phyloP scores from a whole-genome alignment of 2,329 filamentous ascomycete genomes.

The Penicillium sumatraense region DNA sequence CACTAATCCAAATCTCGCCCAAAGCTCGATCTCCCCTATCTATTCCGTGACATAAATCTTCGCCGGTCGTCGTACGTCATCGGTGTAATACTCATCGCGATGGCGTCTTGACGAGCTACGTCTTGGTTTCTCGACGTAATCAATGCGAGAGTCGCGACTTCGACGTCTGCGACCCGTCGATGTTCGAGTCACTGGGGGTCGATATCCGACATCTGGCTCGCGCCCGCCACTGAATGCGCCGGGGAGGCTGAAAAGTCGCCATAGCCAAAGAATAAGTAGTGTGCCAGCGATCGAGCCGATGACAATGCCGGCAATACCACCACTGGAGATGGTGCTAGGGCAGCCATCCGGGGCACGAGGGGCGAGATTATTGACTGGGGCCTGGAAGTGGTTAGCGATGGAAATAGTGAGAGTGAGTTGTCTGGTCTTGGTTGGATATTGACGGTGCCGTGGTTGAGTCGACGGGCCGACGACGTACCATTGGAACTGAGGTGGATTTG shows the following conservation, averaged over 20 bases:
- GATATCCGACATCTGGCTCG: constrained; percentile 31
- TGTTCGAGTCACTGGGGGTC: constrained; percentile 20
- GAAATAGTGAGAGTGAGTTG: background rate
- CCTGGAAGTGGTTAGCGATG: constrained; percentile 15
- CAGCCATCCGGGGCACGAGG: constrained; percentile 33
- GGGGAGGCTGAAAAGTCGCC: constrained; percentile 31
- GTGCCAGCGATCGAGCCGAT: constrained; percentile 45
- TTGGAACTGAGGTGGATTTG: background rate
- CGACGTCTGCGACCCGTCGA: constrained; percentile 24
- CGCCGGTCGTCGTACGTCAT: constrained; percentile 39
- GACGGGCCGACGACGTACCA: constrained; percentile 10
- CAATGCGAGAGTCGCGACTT: constrained; percentile 30
- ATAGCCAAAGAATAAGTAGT: constrained; percentile 43
- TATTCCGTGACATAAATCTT: constrained; percentile 52
- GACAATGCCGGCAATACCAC: constrained; percentile 46
- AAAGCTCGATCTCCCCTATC: constrained; percentile 58
- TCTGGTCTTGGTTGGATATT: background rate
- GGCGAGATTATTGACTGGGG: constrained; percentile 23
- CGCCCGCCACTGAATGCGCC: constrained; percentile 25
- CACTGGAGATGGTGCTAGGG: constrained; percentile 37
- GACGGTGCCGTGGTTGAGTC: constrained; percentile 15
- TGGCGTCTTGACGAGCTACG: constrained; percentile 22
- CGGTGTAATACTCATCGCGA: constrained; percentile 20
- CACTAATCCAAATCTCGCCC: too few species aligned
- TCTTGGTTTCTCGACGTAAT: constrained; percentile 38